phyloP scores from a whole-genome alignment of 2,329 filamentous ascomycete species.

The Fusarium sp. region DNA sequence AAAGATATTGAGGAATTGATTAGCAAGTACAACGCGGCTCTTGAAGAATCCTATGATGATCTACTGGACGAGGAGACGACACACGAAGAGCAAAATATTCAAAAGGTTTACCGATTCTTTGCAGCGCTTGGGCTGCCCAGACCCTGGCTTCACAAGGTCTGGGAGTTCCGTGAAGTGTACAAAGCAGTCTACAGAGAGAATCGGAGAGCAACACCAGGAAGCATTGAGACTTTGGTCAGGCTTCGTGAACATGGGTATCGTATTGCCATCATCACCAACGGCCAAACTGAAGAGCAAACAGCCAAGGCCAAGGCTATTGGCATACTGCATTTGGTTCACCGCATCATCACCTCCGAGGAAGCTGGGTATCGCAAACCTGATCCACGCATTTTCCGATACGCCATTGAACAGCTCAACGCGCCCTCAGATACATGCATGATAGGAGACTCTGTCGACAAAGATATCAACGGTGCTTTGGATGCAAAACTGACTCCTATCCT shows the following conservation, averaged over 20 bases:
- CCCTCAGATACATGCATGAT: slow-evolving; percentile 2
- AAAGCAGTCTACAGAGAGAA: slow-evolving; percentile 5
- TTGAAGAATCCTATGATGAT: neutral
- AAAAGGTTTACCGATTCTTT: slow-evolving; percentile 1
- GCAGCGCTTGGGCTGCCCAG: neutral
- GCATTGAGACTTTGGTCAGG: neutral
- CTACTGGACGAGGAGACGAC: neutral
- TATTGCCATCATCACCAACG: slow-evolving; percentile 11
- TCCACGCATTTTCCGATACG: slow-evolving; percentile 1
- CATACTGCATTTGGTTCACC: neutral
- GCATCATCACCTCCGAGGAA: slow-evolving; percentile 19
- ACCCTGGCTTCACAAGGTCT: neutral
- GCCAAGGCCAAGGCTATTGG: slow-evolving; percentile 9
- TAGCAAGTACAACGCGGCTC: neutral
- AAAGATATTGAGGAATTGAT: neutral
- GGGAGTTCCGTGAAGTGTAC: slow-evolving; percentile 7
- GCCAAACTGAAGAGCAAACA: neutral
- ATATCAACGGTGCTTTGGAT: neutral
- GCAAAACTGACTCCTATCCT: neutral
- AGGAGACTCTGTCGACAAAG: neutral
- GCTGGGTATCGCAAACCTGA: slow-evolving; percentile 8
- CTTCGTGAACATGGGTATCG: slow-evolving; percentile 13
- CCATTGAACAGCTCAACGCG: neutral
- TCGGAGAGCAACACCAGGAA: slow-evolving; percentile 15
- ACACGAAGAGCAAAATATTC: neutral